Base-by-base conservation (phyloP, 2,329 filamentous ascomycete species). In the Leptographium flavum region DNA sequence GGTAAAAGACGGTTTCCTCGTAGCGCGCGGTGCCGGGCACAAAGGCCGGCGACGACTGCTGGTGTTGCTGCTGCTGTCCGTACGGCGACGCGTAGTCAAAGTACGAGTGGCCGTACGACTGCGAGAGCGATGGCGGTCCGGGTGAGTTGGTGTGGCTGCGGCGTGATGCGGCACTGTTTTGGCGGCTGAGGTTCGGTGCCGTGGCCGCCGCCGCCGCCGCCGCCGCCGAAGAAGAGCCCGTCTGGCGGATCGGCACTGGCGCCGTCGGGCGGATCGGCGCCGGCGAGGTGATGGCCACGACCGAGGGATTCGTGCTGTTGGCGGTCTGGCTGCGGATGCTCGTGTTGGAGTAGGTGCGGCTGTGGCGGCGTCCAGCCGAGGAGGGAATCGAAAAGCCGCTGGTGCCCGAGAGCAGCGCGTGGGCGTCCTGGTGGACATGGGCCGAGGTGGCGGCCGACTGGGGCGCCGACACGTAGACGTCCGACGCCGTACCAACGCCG, bases 1-100 rank as follows among this genome's bases (percentile, higher is more conserved):
- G 66, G 53, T 75, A 76, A 48, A 69, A 71, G 0, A 70, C 71
- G 1, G 74, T 74, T 58, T 82, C 78, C 52, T 81, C 78, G 56
- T 78, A 79, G 13, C 77, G 69, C 11, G 67, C 59, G 0, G 76
- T 80, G 3, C 69, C 74, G 3, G 71, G 69, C 51, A 81, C 61
- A 23, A 77, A 58, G 3, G 69, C 67, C 0, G 74, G 73, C 11
- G 73, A 76, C 22, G 73, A 61, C 31, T 66, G 8, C 8, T 28
- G 27, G 27, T 2, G n/a, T n/a, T n/a, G n/a, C n/a, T n/a, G n/a
- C n/a, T n/a, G n/a, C n/a, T n/a, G n/a, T n/a, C n/a, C n/a, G n/a
- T n/a, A n/a, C n/a, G 36, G 52, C 46, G 32, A 55, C 55, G 43
- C 65, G 59, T 53, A 43, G 54, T 73, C 64, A 4, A 28, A 7